Evolutionary conservation across 1,284 basidiomycete species (phyloP).

Genomic region (Ceratobasidium theobromae): DNA sequence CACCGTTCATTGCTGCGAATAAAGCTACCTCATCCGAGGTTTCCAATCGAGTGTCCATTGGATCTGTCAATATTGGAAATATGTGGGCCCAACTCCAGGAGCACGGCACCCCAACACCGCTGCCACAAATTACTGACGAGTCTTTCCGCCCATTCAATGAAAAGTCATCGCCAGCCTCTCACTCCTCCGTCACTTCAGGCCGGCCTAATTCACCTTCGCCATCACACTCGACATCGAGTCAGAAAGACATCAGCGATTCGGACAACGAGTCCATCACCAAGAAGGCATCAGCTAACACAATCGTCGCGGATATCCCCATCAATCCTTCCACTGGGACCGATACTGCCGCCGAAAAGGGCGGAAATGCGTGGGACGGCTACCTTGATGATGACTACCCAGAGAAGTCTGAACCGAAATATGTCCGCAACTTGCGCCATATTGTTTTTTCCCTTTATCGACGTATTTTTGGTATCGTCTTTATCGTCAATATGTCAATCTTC

Average conservation of each 20-base stretch:
- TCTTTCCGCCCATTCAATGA: constrained; percentile 27
- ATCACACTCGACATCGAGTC: constrained; percentile 10
- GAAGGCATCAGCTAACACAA: constrained; percentile 2
- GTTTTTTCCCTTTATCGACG: constrained; percentile 59
- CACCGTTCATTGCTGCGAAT: constrained; percentile 14
- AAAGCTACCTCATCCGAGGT: not conserved
- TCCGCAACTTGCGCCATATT: constrained; percentile 57
- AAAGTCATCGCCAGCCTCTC: not conserved
- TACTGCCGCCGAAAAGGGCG: constrained; percentile 25
- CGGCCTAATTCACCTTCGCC: constrained; percentile 7
- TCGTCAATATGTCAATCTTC: constrained; percentile 56
- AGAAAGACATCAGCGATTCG: not conserved
- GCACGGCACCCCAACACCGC: not conserved
- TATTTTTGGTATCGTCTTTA: constrained; percentile 58
- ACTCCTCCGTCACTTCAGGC: constrained; percentile 6
- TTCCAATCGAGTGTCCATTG: constrained; percentile 8
- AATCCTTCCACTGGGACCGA: constrained; percentile 6
- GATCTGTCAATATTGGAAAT: constrained; percentile 15
- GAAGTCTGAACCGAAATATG: constrained; percentile 51
- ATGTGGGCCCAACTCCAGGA: constrained; percentile 29
- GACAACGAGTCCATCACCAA: constrained; percentile 8
- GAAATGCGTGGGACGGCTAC: constrained; percentile 52
- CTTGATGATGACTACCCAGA: constrained; percentile 53
- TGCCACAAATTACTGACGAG: constrained; percentile 21
- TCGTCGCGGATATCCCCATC: constrained; percentile 15